Percentiles rank a stretch among this genome's conserved stretches.
Conservation (phyloP, 2,329 filamentous ascomycete genomes). For the Talaromyces sp. region DNA sequence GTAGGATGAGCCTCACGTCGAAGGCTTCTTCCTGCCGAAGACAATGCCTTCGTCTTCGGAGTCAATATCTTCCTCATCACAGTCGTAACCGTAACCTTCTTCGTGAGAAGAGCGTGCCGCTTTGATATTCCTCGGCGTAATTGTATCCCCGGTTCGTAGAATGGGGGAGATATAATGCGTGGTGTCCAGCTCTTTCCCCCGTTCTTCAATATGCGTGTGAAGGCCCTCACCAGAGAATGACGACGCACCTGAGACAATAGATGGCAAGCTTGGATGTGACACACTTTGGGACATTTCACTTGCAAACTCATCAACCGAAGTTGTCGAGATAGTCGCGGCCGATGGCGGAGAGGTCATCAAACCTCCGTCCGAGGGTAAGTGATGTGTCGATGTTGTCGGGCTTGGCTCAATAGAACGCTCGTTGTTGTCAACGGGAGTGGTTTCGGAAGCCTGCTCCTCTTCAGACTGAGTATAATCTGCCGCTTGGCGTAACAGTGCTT, state of each 20-base stretch:
- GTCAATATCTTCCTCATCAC: slow-evolving; percentile 42
- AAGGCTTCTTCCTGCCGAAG: slow-evolving; percentile 31
- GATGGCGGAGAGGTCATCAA: slow-evolving; percentile 40
- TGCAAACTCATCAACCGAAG: slow-evolving; percentile 41
- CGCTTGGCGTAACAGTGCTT: slow-evolving; percentile 33
- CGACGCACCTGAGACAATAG: slow-evolving; percentile 45
- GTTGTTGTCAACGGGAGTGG: not conserved
- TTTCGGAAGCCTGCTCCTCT: slow-evolving; percentile 23
- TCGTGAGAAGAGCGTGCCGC: slow-evolving; percentile 30
- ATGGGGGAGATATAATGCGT: slow-evolving; percentile 34
- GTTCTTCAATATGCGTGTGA: slow-evolving; percentile 24
- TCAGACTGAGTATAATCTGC: slow-evolving; percentile 24
- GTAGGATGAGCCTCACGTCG: not conserved
- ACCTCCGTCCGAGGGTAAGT: slow-evolving; percentile 21
- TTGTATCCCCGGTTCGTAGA: slow-evolving; percentile 42
- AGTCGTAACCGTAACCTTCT: slow-evolving; percentile 40
- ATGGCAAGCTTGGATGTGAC: slow-evolving; percentile 48
- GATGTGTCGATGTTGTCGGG: slow-evolving; percentile 12
- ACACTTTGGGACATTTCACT: slow-evolving; percentile 49
- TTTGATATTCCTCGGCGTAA: slow-evolving; percentile 31
- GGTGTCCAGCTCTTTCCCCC: slow-evolving; percentile 29
- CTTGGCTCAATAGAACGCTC: slow-evolving; percentile 8
- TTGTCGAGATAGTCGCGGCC: slow-evolving; percentile 47
- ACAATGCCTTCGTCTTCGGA: slow-evolving; percentile 44
- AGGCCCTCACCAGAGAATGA: slow-evolving; percentile 43